phyloP scores from a whole-genome alignment of 2,329 filamentous ascomycete species.

The Tympanopsis confertula region DNA sequence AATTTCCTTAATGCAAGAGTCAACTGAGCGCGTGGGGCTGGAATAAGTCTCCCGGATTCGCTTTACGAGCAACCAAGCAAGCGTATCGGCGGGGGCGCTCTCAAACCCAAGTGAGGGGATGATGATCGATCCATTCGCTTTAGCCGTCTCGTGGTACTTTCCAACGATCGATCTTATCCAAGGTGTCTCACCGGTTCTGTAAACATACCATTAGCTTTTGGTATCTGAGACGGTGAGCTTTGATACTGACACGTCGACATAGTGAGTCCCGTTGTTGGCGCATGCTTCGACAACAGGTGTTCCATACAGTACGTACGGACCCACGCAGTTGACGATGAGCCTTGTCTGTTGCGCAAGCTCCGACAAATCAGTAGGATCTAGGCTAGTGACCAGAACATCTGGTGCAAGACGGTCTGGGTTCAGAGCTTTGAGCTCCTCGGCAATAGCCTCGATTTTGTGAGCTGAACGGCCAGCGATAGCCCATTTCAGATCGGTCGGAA shows the following conservation, averaged over 20 bases:
- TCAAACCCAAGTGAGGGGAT: conserved; percentile 51
- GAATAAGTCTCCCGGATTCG: conserved; percentile 37
- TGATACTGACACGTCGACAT: conserved; percentile 39
- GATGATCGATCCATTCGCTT: conserved; percentile 46
- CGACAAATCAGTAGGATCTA: neutral
- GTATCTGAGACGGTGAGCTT: conserved; percentile 1
- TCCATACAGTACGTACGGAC: conserved; percentile 51
- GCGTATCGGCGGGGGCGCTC: conserved; percentile 44
- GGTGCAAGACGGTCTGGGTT: conserved; percentile 62
- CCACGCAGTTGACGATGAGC: conserved; percentile 46
- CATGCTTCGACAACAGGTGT: conserved; percentile 52
- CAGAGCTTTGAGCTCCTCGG: conserved; percentile 51
- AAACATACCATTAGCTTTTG: conserved; percentile 1
- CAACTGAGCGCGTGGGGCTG: conserved; percentile 34
- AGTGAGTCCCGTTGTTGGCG: conserved; percentile 52
- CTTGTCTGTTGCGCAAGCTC: conserved; percentile 22
- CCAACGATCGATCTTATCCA: conserved; percentile 52
- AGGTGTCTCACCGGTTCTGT: conserved; percentile 47
- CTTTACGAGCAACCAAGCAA: conserved; percentile 37
- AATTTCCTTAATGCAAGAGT: conserved; percentile 37
- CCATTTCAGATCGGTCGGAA: conserved; percentile 75
- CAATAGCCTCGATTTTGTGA: conserved; percentile 60
- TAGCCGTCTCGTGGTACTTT: conserved; percentile 47
- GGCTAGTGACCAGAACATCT: neutral
- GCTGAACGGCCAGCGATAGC: conserved; percentile 75